Conservation (phyloP, 495 filamentous ascomycete species). For the Aspergillus biplanus region DNA sequence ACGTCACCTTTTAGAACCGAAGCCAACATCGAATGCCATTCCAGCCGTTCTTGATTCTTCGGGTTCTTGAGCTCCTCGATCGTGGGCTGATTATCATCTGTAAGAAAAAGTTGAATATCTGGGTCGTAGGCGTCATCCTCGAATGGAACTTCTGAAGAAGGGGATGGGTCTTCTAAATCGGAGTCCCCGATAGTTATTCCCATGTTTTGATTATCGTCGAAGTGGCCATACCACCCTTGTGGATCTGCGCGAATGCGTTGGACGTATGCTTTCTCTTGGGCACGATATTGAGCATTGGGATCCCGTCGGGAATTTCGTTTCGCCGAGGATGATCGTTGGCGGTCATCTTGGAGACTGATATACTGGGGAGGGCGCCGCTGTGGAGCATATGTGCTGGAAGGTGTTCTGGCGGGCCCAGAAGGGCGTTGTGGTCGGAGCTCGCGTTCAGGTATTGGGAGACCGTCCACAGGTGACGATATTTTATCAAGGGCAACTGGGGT, state of each 20-base stretch:
- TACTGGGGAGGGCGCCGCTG: slow-evolving; percentile 71
- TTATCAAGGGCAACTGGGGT: slow-evolving; percentile 38
- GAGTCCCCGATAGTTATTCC: slow-evolving; percentile 72
- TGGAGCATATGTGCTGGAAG: slow-evolving; percentile 76
- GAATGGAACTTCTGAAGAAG: slow-evolving; percentile 79
- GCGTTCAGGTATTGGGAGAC: slow-evolving; percentile 27
- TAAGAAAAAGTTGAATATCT: slow-evolving; percentile 88
- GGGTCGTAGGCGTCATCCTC: slow-evolving; percentile 87
- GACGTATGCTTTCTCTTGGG: slow-evolving; percentile 81
- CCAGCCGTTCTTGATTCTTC: slow-evolving; percentile 85
- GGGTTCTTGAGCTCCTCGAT: slow-evolving; percentile 87
- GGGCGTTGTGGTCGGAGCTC: slow-evolving; percentile 58
- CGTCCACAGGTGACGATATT: slow-evolving; percentile 28
- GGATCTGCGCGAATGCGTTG: slow-evolving; percentile 74
- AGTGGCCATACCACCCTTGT: slow-evolving; percentile 69
- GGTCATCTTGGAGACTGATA: slow-evolving; percentile 52
- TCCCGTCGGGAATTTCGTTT: slow-evolving; percentile 59
- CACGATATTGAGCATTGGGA: slow-evolving; percentile 79
- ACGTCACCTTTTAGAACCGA: slow-evolving; percentile 96
- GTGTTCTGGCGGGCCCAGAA: slow-evolving; percentile 62
- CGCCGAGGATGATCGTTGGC: slow-evolving; percentile 57
- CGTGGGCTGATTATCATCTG: slow-evolving; percentile 82
- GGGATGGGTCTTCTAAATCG: slow-evolving; percentile 88
- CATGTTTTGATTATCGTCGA: slow-evolving; percentile 67
- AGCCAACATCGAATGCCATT: slow-evolving; percentile 98